Base-by-base conservation (phyloP, 768 basidiomycete genomes). In the Leucosporidium yakuticum region DNA sequence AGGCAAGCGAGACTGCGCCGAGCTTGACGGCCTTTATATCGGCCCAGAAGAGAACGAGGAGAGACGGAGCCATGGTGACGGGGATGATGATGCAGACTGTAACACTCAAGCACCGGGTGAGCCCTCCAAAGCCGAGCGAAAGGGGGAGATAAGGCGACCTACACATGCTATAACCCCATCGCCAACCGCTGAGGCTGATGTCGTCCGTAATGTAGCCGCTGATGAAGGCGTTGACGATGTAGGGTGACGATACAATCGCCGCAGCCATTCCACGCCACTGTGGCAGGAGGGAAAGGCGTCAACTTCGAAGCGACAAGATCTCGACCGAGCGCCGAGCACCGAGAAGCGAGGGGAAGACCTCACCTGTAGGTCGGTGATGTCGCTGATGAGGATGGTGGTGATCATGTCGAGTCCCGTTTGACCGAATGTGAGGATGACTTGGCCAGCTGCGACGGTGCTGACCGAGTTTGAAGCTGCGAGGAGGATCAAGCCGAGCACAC, bases 161-260 rank as follows among this genome's bases (percentile, higher is more conserved):
- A 32, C 55, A 32, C 55, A 56, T 31, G 9, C 55, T 32, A n/a
- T 34, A 56, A 6, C 31, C 55, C 32, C 55, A 56, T 4, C 55
- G 32, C 55, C 55, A 56, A 15, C 23, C 23, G 2, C 55, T 32
- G 17, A 31, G 31, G 17, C 27, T 23, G 23, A 56, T 32, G 4
- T 31, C 31, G 4, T 34, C 29, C 7, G 55, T 20, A 20, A 56
- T 56, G 11, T 32, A 34, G 27, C 55, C 55, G 11, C 31, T 32
- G 29, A 56, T 20, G 17, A 56, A 56, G 14, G 55, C 55, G 55
- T 56, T 56, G 53, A 56, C 55, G 55, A 56, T 56, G 55, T 56
- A 56, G 11, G 55, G 55, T 2, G 55, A 31, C 14, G 55, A 12
- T 20, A 32, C 55, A 14, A 56, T 29, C 19, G 17, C 55, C 29